Evolutionary conservation across 495 filamentous ascomycete genomes (phyloP), one percentile per base, ranked within the genome.

Genomic region (Tuber aestivum): DNA sequence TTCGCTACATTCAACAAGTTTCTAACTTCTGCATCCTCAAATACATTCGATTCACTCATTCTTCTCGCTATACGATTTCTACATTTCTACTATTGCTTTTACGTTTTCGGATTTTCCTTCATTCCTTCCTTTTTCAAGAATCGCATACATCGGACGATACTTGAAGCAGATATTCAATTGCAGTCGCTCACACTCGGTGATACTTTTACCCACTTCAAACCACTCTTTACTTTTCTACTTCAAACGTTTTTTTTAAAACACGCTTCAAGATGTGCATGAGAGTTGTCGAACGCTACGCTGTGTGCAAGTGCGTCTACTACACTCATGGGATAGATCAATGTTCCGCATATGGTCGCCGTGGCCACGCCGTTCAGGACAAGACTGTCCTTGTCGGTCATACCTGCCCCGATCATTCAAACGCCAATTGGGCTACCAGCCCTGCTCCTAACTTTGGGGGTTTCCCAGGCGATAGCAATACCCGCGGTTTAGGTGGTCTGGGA

Each of bases 301-400:
- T 89, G 74, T 95, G 92, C 88, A 87, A 89, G 76, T 95, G 92
- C 83, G 86, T 93, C 79, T 95, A 95, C 86, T 92, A 92, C 86
- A 86, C 89, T 73, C 92, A 95, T 84, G 88, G 90, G 27, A 86
- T 93, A 76, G 92, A 95, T 77, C 91, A 91, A 73, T 95, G 92
- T 82, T 82, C 87, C 38, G 86, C 89, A 69, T 91, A 90, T 80
- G 90, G 91, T 70, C 92, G 91, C 73, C 87, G 88, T 72, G 91
- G 92, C 45, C 93, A 97, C 80, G 72, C 79, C 12, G 85, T 94
- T 75, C 89, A 93, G 75, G 92, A 93, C 83, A 91, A 90, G 80
- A 89, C 88, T 12, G 89, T 97, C 44, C 85, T 93, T 8, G 93
- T 96, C 41, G 93, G 93, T 69, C 94, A 95, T 82, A 88, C 89